A percentile compares a stretch with the other conserved stretches of the same genome.
Conservation (phyloP, 1,139 yeast species). For the Candida sanyaensis region DNA sequence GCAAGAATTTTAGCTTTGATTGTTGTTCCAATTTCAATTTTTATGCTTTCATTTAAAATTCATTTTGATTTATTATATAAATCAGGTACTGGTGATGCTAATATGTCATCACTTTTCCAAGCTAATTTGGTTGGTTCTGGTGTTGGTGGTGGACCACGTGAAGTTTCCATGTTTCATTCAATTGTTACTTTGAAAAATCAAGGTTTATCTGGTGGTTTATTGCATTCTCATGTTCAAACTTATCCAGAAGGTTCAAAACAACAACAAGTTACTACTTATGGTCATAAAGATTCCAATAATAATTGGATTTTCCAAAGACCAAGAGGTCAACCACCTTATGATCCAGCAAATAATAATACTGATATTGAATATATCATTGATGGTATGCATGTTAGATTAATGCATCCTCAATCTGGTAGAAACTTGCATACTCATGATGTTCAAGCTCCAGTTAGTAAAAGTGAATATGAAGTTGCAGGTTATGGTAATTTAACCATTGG, state of each 20-base stretch:
- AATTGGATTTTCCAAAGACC: slow-evolving; percentile 84
- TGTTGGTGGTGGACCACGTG: slow-evolving; percentile 87
- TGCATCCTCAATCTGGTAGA: slow-evolving; percentile 82
- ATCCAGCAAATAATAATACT: slow-evolving; percentile 50
- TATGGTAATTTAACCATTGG: slow-evolving; percentile 89
- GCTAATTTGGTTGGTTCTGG: slow-evolving; percentile 84
- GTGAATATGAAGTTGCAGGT: slow-evolving; percentile 84
- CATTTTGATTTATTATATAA: slow-evolving; percentile 74
- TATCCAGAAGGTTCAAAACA: slow-evolving; percentile 95
- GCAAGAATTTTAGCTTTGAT: slow-evolving; percentile 65
- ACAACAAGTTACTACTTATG: slow-evolving; percentile 94
- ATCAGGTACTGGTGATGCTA: slow-evolving; percentile 93
- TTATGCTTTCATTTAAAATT: slow-evolving; percentile 65
- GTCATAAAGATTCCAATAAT: slow-evolving; percentile 90
- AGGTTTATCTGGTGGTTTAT: slow-evolving; percentile 87
- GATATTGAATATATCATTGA: slow-evolving; percentile 62
- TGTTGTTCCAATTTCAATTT: slow-evolving; percentile 61
- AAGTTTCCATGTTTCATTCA: slow-evolving; percentile 78
- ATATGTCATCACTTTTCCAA: slow-evolving; percentile 96
- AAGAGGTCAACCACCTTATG: slow-evolving; percentile 59
- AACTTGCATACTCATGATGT: slow-evolving; percentile 89
- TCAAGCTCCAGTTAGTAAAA: slow-evolving; percentile 74
- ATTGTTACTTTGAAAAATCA: slow-evolving; percentile 81
- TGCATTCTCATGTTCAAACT: slow-evolving; percentile 93
- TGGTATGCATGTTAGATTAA: slow-evolving; percentile 75